Evolutionary conservation across 2,329 filamentous ascomycete species (phyloP).

Genomic region (Arthrobotrys conoides): DNA sequence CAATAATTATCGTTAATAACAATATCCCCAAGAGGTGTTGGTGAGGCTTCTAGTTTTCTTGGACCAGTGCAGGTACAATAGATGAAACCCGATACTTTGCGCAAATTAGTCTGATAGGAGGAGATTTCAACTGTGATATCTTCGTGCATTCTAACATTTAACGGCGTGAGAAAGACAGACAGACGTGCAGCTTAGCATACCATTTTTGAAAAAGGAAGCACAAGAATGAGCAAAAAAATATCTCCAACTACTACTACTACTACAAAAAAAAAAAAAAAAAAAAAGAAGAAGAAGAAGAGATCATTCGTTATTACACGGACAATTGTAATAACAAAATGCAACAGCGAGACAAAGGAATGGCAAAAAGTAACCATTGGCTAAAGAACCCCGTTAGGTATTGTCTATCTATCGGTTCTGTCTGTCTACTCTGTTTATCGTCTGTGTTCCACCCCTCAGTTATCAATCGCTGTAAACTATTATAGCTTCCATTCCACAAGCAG

Average conservation of each 20-base stretch:
- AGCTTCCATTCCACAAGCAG: slow-evolving; percentile 32
- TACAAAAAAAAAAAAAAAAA: too few relatives aligned
- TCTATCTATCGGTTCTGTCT: too few relatives aligned
- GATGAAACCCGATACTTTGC: slow-evolving; percentile 59
- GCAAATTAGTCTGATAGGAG: slow-evolving; percentile 60
- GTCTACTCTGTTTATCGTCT: slow-evolving; percentile 32
- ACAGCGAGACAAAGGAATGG: slow-evolving; percentile 47
- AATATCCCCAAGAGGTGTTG: slow-evolving; percentile 24
- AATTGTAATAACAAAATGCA: slow-evolving; percentile 52
- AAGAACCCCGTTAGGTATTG: slow-evolving; percentile 4
- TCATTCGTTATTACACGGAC: slow-evolving; percentile 37
- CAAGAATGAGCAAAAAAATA: slow-evolving; percentile 47
- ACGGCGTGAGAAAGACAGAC: slow-evolving; percentile 50
- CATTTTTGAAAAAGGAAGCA: slow-evolving; percentile 48
- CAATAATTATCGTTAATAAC: slow-evolving; percentile 10
- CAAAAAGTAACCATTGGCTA: slow-evolving; percentile 32
- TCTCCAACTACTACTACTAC: slow-evolving; percentile 35
- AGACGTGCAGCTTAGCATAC: slow-evolving; percentile 53
- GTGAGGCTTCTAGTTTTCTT: slow-evolving; percentile 12
- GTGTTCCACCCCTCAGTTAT: slow-evolving; percentile 24
- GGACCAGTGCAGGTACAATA: slow-evolving; percentile 32
- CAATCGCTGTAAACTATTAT: slow-evolving; percentile 30
- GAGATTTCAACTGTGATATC: slow-evolving; percentile 60
- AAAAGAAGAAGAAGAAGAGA: too few relatives aligned
- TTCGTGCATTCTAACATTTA: slow-evolving; percentile 60